Percentiles rank a stretch among this genome's conserved stretches.
These are phyloP conservation scores for Podila minutissima DNA, from an alignment of 192 early-diverging fungal genomes.

Conservation along the genomic window DNA sequence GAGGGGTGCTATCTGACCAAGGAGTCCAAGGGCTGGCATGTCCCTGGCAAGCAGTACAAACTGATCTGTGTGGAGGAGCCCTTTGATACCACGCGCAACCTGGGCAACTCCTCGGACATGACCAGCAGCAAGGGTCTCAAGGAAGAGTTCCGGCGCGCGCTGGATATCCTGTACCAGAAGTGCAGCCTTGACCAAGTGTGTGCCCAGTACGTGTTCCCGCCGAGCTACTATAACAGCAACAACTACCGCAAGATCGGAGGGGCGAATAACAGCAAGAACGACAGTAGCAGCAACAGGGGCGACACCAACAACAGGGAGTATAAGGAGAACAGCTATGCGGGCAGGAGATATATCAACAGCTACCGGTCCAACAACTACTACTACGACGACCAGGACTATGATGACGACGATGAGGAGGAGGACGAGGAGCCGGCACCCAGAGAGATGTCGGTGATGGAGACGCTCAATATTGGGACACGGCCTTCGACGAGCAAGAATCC, in stretches of 20 bases:
- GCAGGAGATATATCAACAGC: conserved; percentile 17
- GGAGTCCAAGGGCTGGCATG: conserved; percentile 87
- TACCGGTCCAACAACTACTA: conserved; percentile 22
- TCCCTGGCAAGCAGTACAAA: conserved; percentile 68
- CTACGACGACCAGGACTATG: conserved; percentile 43
- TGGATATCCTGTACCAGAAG: conserved; percentile 62
- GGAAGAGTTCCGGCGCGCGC: conserved; percentile 83
- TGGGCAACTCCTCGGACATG: conserved; percentile 91
- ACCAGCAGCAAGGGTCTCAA: conserved; percentile 80
- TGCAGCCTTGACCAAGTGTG: conserved; percentile 60
- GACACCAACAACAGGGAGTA: not conserved
- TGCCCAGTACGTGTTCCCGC: conserved; percentile 59
- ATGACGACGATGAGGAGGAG: conserved; percentile 8
- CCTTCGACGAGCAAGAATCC: conserved; percentile 24
- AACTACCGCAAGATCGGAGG: not conserved
- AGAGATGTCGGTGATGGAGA: conserved; percentile 46
- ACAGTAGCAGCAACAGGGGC: not conserved
- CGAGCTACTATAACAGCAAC: conserved; percentile 25
- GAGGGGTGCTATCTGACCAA: conserved; percentile 86
- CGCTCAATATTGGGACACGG: conserved; percentile 46
- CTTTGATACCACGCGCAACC: conserved; percentile 86
- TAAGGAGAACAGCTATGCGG: not conserved
- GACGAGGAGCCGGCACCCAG: conserved; percentile 23
- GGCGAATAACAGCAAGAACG: not conserved
- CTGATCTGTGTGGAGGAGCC: conserved; percentile 95